phyloP scores from a whole-genome alignment of 495 filamentous ascomycete species.

The Trichoderma virens region DNA sequence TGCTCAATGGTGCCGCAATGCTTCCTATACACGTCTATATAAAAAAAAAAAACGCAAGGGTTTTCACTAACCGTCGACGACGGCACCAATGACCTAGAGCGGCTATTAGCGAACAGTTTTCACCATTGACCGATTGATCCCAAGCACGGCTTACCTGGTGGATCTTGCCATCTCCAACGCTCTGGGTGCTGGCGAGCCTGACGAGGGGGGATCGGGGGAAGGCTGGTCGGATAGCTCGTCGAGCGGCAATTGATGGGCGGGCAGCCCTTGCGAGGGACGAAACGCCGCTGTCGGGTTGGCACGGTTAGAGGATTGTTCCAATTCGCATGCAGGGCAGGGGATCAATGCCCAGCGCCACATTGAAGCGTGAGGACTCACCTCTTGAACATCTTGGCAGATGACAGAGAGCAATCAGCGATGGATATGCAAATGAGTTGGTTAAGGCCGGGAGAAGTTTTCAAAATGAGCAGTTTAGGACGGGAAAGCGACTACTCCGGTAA shows the following conservation, averaged over 20 bases:
- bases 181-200: constrained; percentile 63
- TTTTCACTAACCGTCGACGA: constrained; percentile 61
- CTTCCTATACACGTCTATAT: background rate
- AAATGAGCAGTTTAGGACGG: constrained; percentile 12
- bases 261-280: constrained; percentile 72
- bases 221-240: constrained; percentile 61
- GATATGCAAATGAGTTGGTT: constrained; percentile 32
- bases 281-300: constrained; percentile 56
- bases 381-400: constrained; percentile 77
- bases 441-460: constrained; percentile 23
- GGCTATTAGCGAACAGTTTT: constrained; percentile 36
- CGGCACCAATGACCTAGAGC: constrained; percentile 57
- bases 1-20: background rate
- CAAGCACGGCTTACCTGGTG: constrained; percentile 62
- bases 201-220: constrained; percentile 48
- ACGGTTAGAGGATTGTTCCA: constrained; percentile 37
- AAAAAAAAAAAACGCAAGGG: constrained; percentile 9
- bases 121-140: constrained; percentile 30
- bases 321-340: constrained; percentile 23
- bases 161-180: constrained; percentile 67
- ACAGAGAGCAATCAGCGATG: constrained; percentile 39
- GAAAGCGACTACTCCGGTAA: constrained; percentile 9
- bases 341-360: constrained; percentile 14
- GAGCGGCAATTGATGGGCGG: constrained; percentile 59
- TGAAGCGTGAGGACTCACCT: constrained; percentile 49